Evolutionary conservation across 2,329 filamentous ascomycete species (phyloP), one percentile per base, ranked within the genome.

Genomic region (Pseudocercospora vitis): DNA sequence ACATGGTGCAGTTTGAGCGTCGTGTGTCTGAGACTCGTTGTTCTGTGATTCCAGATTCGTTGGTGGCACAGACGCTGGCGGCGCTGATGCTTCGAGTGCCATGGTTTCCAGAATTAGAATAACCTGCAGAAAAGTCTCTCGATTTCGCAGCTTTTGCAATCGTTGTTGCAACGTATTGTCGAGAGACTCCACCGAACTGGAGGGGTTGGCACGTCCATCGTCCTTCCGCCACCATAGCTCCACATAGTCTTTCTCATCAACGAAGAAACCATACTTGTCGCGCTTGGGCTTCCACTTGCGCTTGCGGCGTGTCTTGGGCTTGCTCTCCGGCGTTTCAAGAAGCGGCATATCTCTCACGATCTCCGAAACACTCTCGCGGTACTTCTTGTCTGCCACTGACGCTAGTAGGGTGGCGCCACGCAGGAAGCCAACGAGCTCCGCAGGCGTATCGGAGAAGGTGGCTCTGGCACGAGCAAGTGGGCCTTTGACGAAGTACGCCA

Each of bases 401-500:
- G 64, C 58, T n/a, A 64, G 57, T 21, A 67, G 50, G 6, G 70
- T 60, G 5, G 63, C 32, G 8, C 59, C 58, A 11, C 85, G 83
- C n/a, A 92, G 68, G 62, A 89, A 91, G 0, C 79, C 75, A 7
- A 87, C 77, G 14, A 91, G 74, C 46, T 89, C 82, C 19, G 74
- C 73, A 70, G 86, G 82, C 33, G 84, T 77, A 5, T 79, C 72
- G 53, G 85, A 82, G 58, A 89, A 89, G 11, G 84, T 81, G 42
- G 85, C 86, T 55, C 88, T 81, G 40, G 87, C 85, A 62, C 88
- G 81, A 39, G 88, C 89, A 16, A 94, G 74, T 1, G 89, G 87
- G 0, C 88, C 89, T 73, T 94, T 94, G 16, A 86, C 86, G 70
- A 92, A 91, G 70, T 91, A 94, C 53, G 88, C 88, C 52, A 92